phyloP scores from a whole-genome alignment of 805 yeast genomes.

The Dipodascopsis tothii region DNA sequence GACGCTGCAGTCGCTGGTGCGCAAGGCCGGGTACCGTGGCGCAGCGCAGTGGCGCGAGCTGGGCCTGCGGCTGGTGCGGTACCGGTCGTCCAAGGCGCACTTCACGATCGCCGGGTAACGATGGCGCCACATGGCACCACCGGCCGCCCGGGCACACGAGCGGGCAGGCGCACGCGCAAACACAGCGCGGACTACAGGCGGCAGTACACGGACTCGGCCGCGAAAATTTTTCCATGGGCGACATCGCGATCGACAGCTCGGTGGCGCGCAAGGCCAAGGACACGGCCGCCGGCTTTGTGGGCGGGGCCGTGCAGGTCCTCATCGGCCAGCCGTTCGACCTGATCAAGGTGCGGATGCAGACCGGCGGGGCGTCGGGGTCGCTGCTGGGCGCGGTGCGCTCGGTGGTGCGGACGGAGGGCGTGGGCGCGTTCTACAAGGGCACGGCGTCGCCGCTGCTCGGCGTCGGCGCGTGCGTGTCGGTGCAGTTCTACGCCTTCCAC shows the following conservation, averaged over 20 bases:
- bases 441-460: constrained; percentile 90
- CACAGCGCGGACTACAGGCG: too few relatives aligned
- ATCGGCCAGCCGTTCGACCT: constrained; percentile 38
- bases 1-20: constrained; percentile 62
- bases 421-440: constrained; percentile 84
- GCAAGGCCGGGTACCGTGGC: constrained; percentile 56
- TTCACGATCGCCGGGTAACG: neutral
- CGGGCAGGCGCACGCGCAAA: too few relatives aligned
- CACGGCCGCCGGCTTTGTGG: constrained; percentile 44
- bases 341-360: constrained; percentile 85
- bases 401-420: constrained; percentile 73
- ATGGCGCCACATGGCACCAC: neutral
- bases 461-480: constrained; percentile 45
- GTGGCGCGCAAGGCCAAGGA: neutral
- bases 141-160: too few relatives aligned
- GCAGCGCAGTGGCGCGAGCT: constrained; percentile 31
- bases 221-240: neutral
- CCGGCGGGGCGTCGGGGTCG: constrained; percentile 63
- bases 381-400: constrained; percentile 64
- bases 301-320: constrained; percentile 49
- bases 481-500: constrained; percentile 93
- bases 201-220: neutral
- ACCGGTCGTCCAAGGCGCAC: constrained; percentile 45
- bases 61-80: constrained; percentile 44
- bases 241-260: neutral